These are phyloP conservation scores for Wallacemonas collosoma DNA, from an alignment of 208 protist species.

Conservation along the genomic window DNA sequence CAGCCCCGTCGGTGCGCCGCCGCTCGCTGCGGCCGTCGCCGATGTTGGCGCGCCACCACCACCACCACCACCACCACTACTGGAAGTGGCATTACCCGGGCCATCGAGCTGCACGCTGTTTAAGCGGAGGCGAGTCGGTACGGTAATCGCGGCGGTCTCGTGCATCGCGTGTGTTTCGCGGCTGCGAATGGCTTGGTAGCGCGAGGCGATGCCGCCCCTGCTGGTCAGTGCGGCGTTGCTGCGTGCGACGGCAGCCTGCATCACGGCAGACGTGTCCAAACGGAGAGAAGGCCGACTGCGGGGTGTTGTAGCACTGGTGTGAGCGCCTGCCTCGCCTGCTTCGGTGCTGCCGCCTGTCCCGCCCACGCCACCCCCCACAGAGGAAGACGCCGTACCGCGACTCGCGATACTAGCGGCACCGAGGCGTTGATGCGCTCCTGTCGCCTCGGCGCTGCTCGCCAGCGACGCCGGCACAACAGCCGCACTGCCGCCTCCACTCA, in stretches of 20 bases:
- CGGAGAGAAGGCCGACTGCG: background rate
- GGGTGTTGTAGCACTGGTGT: too few species aligned
- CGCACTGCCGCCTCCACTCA: background rate
- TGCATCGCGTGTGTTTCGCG: slow-evolving; percentile 12
- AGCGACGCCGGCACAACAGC: background rate
- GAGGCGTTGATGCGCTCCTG: too few species aligned
- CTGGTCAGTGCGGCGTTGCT: slow-evolving; percentile 26
- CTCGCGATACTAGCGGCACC: too few species aligned
- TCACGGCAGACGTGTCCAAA: background rate
- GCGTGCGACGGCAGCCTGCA: slow-evolving; percentile 4
- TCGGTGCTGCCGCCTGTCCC: too few species aligned
- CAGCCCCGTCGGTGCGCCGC: background rate
- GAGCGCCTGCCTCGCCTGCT: too few species aligned
- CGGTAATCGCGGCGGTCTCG: background rate
- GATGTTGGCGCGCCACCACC: background rate
- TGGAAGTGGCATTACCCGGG: background rate
- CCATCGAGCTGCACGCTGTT: slow-evolving; percentile 1
- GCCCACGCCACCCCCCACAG: too few species aligned
- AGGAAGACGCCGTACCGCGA: too few species aligned
- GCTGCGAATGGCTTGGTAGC: slow-evolving; percentile 17
- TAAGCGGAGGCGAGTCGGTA: background rate
- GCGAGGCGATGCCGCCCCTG: slow-evolving; percentile 18
- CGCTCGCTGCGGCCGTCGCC: background rate
- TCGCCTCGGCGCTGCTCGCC: too few species aligned
- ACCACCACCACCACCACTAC: background rate